These are phyloP conservation scores for Dujonia santamariae DNA, from an alignment of 1,139 yeast species.

Conservation along the genomic window DNA sequence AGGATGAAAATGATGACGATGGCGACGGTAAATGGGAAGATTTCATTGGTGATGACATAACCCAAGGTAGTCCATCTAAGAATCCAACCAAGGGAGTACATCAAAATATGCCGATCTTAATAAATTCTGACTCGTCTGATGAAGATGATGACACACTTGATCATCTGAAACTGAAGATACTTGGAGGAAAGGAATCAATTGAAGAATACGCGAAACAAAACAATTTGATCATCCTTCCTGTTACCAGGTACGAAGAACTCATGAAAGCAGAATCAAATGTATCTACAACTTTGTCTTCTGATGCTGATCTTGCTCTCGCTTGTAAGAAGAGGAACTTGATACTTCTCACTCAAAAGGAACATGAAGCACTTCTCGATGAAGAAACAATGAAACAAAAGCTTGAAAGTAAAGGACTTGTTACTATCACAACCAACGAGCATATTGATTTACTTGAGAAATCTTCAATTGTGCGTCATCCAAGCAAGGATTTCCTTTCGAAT, in stretches of 20 bases:
- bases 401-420: conserved; percentile 30
- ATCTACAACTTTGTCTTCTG: conserved; percentile 10
- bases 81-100: conserved; percentile 8
- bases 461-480: conserved; percentile 13
- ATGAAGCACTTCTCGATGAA: conserved; percentile 28
- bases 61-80: conserved; percentile 1
- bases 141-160: conserved; percentile 9
- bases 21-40: conserved; percentile 43
- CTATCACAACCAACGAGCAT: conserved; percentile 21
- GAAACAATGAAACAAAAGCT: conserved; percentile 32
- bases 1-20: conserved; percentile 17
- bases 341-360: conserved; percentile 21
- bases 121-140: conserved; percentile 13
- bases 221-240: conserved; percentile 48
- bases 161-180: background rate
- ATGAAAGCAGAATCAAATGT: conserved; percentile 18
- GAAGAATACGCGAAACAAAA: conserved; percentile 49
- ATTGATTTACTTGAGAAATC: conserved; percentile 6
- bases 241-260: conserved; percentile 41
- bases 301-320: conserved; percentile 20
- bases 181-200: conserved; percentile 13
- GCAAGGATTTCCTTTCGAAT: conserved; percentile 13
- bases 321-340: conserved; percentile 27
- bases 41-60: conserved; percentile 30
- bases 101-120: conserved; percentile 36